Conservation (phyloP, 805 yeast genomes). For the Peterozyma xylosa region DNA sequence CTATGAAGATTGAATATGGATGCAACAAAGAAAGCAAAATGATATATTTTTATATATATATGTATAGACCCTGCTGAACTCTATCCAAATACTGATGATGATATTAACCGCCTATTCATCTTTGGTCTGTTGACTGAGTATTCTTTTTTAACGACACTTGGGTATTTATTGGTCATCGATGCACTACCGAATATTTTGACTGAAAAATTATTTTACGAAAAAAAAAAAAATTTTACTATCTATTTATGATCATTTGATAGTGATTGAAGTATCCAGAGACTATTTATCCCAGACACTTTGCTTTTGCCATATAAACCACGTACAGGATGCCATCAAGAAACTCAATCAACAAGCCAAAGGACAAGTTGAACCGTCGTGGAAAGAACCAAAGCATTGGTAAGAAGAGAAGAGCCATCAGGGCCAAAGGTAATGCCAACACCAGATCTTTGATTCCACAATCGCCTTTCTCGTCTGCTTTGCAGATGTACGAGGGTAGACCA, state of each 20-base stretch:
- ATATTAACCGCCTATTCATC: too few relatives aligned
- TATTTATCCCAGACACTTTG: too few relatives aligned
- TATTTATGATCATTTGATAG: too few relatives aligned
- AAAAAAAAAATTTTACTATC: too few relatives aligned
- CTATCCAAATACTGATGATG: too few relatives aligned
- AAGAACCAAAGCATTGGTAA: slow-evolving; percentile 43
- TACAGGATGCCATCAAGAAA: slow-evolving; percentile 69
- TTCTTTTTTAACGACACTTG: too few relatives aligned
- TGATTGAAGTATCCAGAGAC: too few relatives aligned
- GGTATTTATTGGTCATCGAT: too few relatives aligned
- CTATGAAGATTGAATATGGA: not conserved
- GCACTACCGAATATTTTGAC: too few relatives aligned
- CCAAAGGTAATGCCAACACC: slow-evolving; percentile 10
- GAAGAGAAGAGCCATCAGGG: slow-evolving; percentile 37
- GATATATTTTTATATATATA: not conserved
- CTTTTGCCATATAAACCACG: too few relatives aligned
- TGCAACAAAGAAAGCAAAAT: not conserved
- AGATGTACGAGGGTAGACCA: slow-evolving; percentile 31
- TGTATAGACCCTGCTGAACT: not conserved
- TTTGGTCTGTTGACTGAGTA: too few relatives aligned
- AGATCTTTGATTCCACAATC: slow-evolving; percentile 17
- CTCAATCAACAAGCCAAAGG: slow-evolving; percentile 75
- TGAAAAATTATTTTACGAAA: too few relatives aligned
- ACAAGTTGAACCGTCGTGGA: slow-evolving; percentile 40
- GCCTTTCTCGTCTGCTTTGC: slow-evolving; percentile 26